phyloP scores from a whole-genome alignment of 2,329 filamentous ascomycete species.

The Botryotinia globosa region DNA sequence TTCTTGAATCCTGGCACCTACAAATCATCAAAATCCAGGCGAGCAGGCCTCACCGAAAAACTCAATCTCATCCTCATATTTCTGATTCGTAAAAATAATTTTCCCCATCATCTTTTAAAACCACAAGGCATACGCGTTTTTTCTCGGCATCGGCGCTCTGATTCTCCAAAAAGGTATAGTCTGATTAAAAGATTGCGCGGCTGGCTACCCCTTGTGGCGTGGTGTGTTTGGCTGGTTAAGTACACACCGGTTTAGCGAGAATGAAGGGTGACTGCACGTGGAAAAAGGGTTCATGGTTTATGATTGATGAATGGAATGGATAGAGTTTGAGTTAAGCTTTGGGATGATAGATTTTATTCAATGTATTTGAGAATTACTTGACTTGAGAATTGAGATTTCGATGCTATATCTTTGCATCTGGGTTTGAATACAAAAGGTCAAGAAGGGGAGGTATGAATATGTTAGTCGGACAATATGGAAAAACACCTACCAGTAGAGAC shows the following conservation, averaged over 20 bases:
- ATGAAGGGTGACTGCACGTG: not conserved
- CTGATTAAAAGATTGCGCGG: not conserved
- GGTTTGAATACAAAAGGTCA: not conserved
- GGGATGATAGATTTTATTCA: not conserved
- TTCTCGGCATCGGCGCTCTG: not conserved
- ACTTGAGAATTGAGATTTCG: not conserved
- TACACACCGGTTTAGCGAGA: not conserved
- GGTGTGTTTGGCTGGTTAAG: not conserved
- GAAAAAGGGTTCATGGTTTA: not conserved
- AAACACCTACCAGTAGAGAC: not conserved
- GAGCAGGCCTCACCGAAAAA: not conserved
- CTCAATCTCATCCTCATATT: not conserved
- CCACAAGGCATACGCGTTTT: constrained; percentile 4
- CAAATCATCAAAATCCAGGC: not conserved
- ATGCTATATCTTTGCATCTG: not conserved
- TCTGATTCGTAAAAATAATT: not conserved
- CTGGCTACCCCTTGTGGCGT: constrained; percentile 11
- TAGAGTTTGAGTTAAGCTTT: constrained; percentile 3
- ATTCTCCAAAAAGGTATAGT: not conserved
- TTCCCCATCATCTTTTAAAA: not conserved
- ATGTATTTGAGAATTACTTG: not conserved
- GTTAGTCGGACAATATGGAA: not conserved
- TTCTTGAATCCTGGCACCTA: not conserved
- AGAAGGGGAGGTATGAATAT: not conserved
- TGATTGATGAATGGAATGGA: not conserved